Base-by-base conservation (phyloP, 2,329 filamentous ascomycete species). In the Xylariaceae sp. region DNA sequence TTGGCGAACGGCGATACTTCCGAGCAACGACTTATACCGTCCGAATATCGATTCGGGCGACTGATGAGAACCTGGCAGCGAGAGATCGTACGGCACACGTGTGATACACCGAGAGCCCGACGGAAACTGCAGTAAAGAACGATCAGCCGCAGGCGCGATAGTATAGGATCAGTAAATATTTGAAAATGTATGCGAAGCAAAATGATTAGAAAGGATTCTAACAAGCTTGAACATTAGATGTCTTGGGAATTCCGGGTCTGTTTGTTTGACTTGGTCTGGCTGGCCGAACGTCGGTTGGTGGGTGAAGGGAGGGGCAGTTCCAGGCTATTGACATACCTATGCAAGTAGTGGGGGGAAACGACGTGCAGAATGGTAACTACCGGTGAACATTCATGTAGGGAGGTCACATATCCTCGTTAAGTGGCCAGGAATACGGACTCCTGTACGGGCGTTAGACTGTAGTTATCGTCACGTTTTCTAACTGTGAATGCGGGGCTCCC, bases 221-320 rank as follows among this genome's bases (percentile, higher is more conserved):
- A 34, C 10, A 26, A 26, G 26, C 26, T 26, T 26, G 8, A 26
- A 4, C 26, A 5, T 26, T 26, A 34, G 32, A 34, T 34, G 32
- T 34, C 10, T 34, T 15, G 5, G 32, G 32, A 8, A 26, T 3
- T 15, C 13, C 29, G 29, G 9, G 32, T 34, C 13, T 34, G 32
- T 34, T 15, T 34, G 10, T 34, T 12, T 34, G n/a, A 10, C 41
- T 34, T 12, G 9, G n/a, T 18, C 41, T 43, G 41, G 41, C 15
- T 15, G 37, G 16, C 2, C 7, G 5, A 15, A 7, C 12, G 22
- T 44, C 26, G 26, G 26, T 21, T 3, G 7, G 4, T 37, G 36
- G 30, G 3, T 5, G 3, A 18, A 21, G 42, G 48, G 49, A 51
- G 49, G 49, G 49, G 49, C 49, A 51, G 26, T 46, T 34, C 30